Evolutionary conservation across 2,329 filamentous ascomycete genomes (phyloP).

Genomic region (Cytospora paraplurivora): DNA sequence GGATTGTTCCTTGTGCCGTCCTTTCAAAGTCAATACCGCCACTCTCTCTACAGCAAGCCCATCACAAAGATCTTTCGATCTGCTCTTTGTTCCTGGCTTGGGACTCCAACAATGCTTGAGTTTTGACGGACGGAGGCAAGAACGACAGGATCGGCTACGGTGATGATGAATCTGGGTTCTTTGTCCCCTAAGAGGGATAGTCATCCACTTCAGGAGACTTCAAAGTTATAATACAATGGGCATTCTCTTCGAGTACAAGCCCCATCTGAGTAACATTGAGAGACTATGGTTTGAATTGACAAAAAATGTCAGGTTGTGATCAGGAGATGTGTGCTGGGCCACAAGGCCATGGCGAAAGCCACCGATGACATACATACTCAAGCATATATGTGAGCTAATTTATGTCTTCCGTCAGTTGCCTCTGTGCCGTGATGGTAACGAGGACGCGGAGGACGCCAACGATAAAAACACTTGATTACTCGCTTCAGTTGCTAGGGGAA

Average conservation of each 20-base stretch:
- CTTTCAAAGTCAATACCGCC: neutral
- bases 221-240: neutral
- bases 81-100: neutral
- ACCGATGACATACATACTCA: no score
- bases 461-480: no score
- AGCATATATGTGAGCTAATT: no score
- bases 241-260: neutral
- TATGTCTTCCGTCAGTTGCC: no score
- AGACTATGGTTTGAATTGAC: neutral
- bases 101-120: neutral
- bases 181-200: neutral
- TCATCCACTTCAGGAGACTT: neutral
- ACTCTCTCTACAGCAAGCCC: neutral
- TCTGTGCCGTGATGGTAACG: no score
- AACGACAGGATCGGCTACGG: neutral
- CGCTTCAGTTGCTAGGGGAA: no score
- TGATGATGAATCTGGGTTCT: neutral
- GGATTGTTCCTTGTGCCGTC: neutral
- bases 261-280: neutral
- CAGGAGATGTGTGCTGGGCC: no score
- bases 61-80: neutral
- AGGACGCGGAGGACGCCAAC: no score
- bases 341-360: no score
- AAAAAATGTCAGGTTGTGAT: no score
- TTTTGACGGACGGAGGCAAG: neutral